phyloP scores from a whole-genome alignment of 1,284 basidiomycete species.

The Spongiforma sp. region DNA sequence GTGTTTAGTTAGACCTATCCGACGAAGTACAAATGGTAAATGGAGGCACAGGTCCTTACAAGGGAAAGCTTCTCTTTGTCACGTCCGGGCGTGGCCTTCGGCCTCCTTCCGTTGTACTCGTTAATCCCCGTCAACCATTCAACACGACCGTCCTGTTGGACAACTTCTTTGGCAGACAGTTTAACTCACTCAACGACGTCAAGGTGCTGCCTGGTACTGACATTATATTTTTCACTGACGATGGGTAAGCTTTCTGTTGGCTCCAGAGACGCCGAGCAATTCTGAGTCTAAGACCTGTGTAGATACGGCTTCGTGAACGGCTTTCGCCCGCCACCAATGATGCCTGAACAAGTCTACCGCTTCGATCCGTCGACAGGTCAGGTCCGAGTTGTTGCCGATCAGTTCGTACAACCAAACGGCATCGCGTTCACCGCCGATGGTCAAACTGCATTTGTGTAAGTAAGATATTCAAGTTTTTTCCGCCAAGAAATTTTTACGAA shows the following conservation, averaged over 20 bases:
- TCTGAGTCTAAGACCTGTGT: neutral
- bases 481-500: neutral
- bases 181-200: slow-evolving; percentile 82
- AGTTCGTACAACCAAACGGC: slow-evolving; percentile 66
- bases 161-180: slow-evolving; percentile 79
- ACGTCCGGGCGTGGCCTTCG: slow-evolving; percentile 69
- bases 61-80: slow-evolving; percentile 64
- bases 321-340: slow-evolving; percentile 66
- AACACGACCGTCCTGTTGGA: slow-evolving; percentile 69
- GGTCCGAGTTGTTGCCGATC: slow-evolving; percentile 74
- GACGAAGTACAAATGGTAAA: slow-evolving; percentile 70
- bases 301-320: slow-evolving; percentile 69
- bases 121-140: slow-evolving; percentile 67
- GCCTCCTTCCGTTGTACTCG: slow-evolving; percentile 67
- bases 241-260: slow-evolving; percentile 47
- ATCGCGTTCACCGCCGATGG: slow-evolving; percentile 74
- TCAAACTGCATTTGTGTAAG: slow-evolving; percentile 68
- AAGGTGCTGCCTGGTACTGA: slow-evolving; percentile 72
- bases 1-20: slow-evolving; percentile 51
- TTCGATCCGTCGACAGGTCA: slow-evolving; percentile 67
- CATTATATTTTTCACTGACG: slow-evolving; percentile 73
- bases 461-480: slow-evolving; percentile 20
- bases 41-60: slow-evolving; percentile 73
- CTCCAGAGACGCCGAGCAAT: too few species aligned
- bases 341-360: slow-evolving; percentile 78